Evolutionary conservation across 2,329 filamentous ascomycete species (phyloP), one percentile per base, ranked within the genome.

Genomic region (Pseudogymnoascus sp.): DNA sequence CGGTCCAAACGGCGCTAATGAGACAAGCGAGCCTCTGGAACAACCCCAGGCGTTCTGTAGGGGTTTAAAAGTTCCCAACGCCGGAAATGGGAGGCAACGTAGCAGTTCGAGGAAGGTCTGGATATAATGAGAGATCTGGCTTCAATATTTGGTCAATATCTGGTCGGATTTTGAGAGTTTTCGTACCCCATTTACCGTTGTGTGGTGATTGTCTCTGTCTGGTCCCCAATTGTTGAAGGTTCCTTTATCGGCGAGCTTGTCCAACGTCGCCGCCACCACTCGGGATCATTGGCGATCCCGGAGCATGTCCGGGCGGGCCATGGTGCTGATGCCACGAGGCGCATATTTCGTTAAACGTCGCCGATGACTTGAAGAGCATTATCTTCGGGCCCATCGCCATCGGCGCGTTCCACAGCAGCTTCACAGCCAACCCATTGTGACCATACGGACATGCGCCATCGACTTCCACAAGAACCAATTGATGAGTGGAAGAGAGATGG

Each of bases 11-110:
- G 51, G 26, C 51, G 51, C 51, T 57, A 57, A 16, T 57, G 51
- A 12, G 51, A 57, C 51, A 57, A 57, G 51, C 51, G 51, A 57
- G 51, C 51, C 51, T 57, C 51, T 57, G 51, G 51, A 57, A 57
- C 51, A 57, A 57, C 47, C 47, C 47, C 26, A n/a, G 47, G 26
- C 26, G n/a, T 57, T 57, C 47, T 57, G 47, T 57, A 57, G 47
- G 47, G 47, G 47, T 57, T 57, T 57, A 57, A 57, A 57, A 18
- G 47, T 57, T 57, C 47, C 18, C 47, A 57, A 34, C 26, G 26
- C 26, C n/a, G 26, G 26, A 57, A 57, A 18, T 57, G 26, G 40
- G 47, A 57, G 47, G 29, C 47, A 57, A 57, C 47, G 26, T 57
- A 57, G 26, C 10, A 57, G n/a, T 29, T 57, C n/a, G 16, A 26